phyloP scores from a whole-genome alignment of 768 basidiomycete genomes.

The Lentinula sp. region DNA sequence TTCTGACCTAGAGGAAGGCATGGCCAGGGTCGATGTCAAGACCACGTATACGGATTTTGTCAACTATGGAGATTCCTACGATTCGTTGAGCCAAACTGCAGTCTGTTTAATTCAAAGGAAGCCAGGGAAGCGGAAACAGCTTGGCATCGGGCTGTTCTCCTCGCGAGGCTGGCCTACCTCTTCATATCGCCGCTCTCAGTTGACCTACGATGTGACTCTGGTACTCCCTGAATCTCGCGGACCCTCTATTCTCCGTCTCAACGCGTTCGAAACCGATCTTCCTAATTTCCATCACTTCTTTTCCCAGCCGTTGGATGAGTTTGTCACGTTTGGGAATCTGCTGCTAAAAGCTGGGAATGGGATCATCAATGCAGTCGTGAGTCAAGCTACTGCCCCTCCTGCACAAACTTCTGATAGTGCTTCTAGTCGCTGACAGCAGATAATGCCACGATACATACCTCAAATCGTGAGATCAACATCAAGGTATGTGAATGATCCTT shows the following conservation, averaged over 20 bases:
- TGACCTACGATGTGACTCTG: conserved; percentile 18
- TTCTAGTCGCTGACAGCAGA: conserved; percentile 24
- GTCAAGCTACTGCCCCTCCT: not conserved
- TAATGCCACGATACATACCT: conserved; percentile 15
- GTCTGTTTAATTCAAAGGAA: conserved; percentile 23
- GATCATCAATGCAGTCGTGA: conserved; percentile 28
- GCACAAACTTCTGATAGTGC: not conserved
- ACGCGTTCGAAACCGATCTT: conserved; percentile 37
- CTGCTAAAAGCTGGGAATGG: conserved; percentile 28
- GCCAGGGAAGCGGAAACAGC: conserved; percentile 16
- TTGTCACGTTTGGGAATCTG: conserved; percentile 34
- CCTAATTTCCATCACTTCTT: conserved; percentile 36
- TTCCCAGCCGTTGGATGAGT: conserved; percentile 23
- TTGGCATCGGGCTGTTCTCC: conserved; percentile 20
- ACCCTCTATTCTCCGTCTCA: conserved; percentile 24
- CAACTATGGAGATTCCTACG: conserved; percentile 1
- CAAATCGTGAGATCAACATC: not conserved
- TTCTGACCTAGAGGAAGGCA: not conserved
- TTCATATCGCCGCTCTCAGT: not conserved
- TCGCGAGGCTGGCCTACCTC: conserved; percentile 19
- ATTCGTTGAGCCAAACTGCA: conserved; percentile 15
- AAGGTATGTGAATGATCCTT: not conserved
- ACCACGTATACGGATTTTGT: conserved; percentile 10
- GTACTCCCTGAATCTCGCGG: conserved; percentile 14
- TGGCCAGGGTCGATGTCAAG: conserved; percentile 6